Conservation (phyloP, 805 yeast genomes). For the Starmerella roubikii region DNA sequence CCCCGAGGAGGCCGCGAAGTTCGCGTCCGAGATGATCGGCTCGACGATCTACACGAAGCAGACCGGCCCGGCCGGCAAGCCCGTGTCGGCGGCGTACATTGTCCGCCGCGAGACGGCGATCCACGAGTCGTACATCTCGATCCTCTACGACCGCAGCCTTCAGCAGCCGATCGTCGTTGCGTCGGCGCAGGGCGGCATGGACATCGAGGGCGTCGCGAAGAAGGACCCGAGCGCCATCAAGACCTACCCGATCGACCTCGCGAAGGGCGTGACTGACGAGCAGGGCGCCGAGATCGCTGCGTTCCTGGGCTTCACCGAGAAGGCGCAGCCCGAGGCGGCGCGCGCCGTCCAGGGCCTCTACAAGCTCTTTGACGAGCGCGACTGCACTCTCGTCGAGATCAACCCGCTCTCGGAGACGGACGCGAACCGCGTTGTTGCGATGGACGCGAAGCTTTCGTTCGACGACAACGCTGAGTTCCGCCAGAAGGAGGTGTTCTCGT, state of each 20-base stretch:
- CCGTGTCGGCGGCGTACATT: conserved; percentile 88
- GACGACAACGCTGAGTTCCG: conserved; percentile 95
- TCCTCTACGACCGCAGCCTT: conserved; percentile 83
- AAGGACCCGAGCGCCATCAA: conserved; percentile 83
- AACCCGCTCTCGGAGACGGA: conserved; percentile 92
- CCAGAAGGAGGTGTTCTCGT: conserved; percentile 83
- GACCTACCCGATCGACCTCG: conserved; percentile 66
- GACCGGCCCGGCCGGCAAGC: conserved; percentile 94
- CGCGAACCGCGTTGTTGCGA: conserved; percentile 82
- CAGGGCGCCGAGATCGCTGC: conserved; percentile 66
- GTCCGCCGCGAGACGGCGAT: conserved; percentile 89
- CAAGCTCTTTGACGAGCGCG: conserved; percentile 78
- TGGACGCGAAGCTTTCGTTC: conserved; percentile 98
- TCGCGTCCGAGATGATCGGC: conserved; percentile 78
- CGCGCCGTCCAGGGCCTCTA: conserved; percentile 74
- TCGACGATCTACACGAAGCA: conserved; percentile 95
- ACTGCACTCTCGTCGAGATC: conserved; percentile 96
- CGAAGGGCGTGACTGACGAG: conserved; percentile 64
- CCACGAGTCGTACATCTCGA: conserved; percentile 92
- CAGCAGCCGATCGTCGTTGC: conserved; percentile 90
- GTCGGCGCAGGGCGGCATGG: conserved; percentile 98
- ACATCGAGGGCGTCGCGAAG: conserved; percentile 96
- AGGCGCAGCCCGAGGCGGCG: conserved; percentile 76
- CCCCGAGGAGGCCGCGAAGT: conserved; percentile 73
- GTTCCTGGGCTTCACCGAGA: conserved; percentile 65